These are phyloP conservation scores for Aegle marmelos DNA, from an alignment of 345 rosid species.

Conservation along the genomic window DNA sequence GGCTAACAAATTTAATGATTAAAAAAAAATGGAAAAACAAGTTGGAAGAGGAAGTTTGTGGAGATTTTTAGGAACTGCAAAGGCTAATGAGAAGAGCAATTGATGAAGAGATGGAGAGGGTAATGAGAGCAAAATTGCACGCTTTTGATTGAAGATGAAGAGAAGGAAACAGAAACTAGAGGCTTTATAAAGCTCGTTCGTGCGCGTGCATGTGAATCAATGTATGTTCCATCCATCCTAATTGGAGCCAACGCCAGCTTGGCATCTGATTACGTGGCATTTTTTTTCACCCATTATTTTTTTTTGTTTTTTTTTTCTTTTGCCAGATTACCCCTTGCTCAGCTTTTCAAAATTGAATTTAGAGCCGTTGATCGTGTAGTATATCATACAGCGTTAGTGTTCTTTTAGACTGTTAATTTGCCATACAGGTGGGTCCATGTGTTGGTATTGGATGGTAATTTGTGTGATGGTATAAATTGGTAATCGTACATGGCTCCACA, in stretches of 20 bases:
- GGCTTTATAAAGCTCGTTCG: slow-evolving; percentile 33
- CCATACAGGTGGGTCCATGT: slow-evolving; percentile 19
- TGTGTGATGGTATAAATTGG: not conserved
- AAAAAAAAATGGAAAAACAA: no score
- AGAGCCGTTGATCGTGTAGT: slow-evolving; percentile 27
- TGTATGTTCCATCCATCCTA: not conserved
- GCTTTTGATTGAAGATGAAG: slow-evolving; percentile 28
- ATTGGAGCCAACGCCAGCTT: slow-evolving; percentile 33
- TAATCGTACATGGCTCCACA: not conserved
- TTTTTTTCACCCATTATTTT: not conserved
- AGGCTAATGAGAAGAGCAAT: not conserved
- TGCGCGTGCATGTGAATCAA: slow-evolving; percentile 36
- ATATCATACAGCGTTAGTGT: not conserved
- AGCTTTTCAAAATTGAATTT: slow-evolving; percentile 23
- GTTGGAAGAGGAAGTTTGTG: not conserved
- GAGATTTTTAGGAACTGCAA: slow-evolving; percentile 29
- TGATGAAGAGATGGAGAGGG: slow-evolving; percentile 6
- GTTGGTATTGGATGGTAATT: slow-evolving; percentile 9
- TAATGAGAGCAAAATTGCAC: slow-evolving; percentile 31
- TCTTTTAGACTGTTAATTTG: not conserved
- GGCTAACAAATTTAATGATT: no score
- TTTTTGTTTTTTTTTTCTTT: not conserved
- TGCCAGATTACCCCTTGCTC: slow-evolving; percentile 9
- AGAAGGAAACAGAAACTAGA: slow-evolving; percentile 22
- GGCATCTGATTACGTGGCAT: slow-evolving; percentile 30